Evolutionary conservation across 2,329 filamentous ascomycete genomes (phyloP).

Genomic region (Scortechinia acanthostroma): DNA sequence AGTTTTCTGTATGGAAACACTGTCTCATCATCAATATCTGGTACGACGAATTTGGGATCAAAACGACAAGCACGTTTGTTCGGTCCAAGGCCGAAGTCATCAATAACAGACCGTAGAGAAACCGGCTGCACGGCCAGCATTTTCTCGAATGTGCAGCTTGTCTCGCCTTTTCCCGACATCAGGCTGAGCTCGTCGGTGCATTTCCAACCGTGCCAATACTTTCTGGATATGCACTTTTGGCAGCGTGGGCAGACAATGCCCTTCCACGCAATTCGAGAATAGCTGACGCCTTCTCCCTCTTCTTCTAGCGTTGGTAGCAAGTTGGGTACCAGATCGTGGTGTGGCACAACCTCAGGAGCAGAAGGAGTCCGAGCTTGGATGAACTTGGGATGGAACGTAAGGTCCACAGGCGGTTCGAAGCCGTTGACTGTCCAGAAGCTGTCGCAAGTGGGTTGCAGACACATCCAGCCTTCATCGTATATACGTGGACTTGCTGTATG

Average conservation of each 20-base stretch:
- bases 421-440: not conserved
- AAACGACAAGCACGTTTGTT: constrained; percentile 12
- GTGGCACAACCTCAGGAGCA: not conserved
- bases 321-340: not conserved
- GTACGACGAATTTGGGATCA: constrained; percentile 18
- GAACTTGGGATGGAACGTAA: not conserved
- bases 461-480: not conserved
- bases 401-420: not conserved
- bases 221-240: constrained; percentile 37
- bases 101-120: constrained; percentile 14
- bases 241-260: constrained; percentile 46
- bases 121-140: constrained; percentile 11
- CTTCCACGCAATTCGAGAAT: constrained; percentile 22
- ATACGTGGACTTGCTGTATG: not conserved
- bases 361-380: not conserved
- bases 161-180: not conserved
- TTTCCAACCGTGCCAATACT: constrained; percentile 39
- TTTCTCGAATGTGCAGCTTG: constrained; percentile 29
- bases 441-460: not conserved
- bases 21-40: constrained; percentile 3
- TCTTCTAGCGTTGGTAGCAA: not conserved
- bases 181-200: constrained; percentile 28
- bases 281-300: not conserved
- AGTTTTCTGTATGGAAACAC: not conserved
- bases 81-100: constrained; percentile 15